Conservation (phyloP, 106 monocot genomes). For the Chionographis japonica region DNA sequence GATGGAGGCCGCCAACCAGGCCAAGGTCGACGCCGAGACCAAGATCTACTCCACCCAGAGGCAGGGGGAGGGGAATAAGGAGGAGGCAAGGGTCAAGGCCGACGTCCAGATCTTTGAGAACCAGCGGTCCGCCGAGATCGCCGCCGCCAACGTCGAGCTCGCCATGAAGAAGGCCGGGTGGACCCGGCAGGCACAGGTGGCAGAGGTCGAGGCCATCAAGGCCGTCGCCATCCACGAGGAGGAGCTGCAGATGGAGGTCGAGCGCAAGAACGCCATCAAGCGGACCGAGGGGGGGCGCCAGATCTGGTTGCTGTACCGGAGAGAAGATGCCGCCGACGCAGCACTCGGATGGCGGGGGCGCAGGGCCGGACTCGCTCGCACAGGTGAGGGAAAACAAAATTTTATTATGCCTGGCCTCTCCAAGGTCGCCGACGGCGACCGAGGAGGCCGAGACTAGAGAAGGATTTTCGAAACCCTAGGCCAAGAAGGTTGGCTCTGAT, state of each 20-base stretch:
- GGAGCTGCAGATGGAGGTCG: constrained; percentile 27
- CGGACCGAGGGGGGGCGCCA: no score
- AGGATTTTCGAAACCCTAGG: no score
- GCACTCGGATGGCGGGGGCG: no score
- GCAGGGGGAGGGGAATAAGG: constrained; percentile 26
- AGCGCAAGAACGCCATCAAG: constrained; percentile 12
- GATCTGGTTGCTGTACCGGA: no score
- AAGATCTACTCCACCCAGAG: constrained; percentile 28
- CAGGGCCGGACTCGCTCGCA: no score
- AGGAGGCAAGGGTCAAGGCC: constrained; percentile 22
- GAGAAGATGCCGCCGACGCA: no score
- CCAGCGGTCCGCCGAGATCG: constrained; percentile 3
- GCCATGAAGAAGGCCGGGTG: constrained; percentile 25
- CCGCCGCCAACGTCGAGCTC: constrained; percentile 15
- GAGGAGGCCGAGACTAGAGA: no score
- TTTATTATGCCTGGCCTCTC: no score
- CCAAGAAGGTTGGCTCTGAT: no score
- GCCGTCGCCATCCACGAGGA: constrained; percentile 20
- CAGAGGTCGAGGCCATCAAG: constrained; percentile 9
- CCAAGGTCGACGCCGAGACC: constrained; percentile 17
- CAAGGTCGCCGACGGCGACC: no score
- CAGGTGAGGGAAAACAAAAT: no score
- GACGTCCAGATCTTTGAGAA: constrained; percentile 27
- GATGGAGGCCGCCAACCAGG: constrained; percentile 5
- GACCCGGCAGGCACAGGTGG: neutral